Percentiles rank a stretch among this genome's conserved stretches.
Evolutionary conservation across 768 basidiomycete genomes (phyloP).

Genomic region (Tulasnella sp.): DNA sequence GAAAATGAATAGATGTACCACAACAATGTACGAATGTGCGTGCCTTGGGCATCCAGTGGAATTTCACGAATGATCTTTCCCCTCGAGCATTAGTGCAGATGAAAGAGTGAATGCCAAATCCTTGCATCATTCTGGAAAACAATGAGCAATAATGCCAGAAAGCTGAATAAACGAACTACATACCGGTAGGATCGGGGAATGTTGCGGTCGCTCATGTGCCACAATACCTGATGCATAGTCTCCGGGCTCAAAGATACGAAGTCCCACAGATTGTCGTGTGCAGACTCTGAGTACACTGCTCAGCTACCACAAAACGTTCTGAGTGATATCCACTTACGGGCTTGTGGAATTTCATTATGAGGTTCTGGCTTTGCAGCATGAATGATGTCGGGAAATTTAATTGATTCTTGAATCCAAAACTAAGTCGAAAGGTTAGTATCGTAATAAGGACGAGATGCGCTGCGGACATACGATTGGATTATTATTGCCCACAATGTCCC

Average conservation of each 20-base stretch:
- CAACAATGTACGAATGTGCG: too few relatives aligned
- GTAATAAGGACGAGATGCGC: neutral
- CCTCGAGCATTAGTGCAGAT: slow-evolving; percentile 54
- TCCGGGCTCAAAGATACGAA: slow-evolving; percentile 61
- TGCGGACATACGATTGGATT: slow-evolving; percentile 47
- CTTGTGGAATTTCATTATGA: slow-evolving; percentile 47
- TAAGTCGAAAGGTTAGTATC: neutral
- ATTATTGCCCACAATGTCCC: slow-evolving; percentile 72
- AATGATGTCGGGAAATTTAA: slow-evolving; percentile 63
- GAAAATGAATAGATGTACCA: too few relatives aligned
- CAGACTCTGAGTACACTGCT: slow-evolving; percentile 20
- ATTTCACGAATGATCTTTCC: slow-evolving; percentile 74
- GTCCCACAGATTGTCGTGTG: slow-evolving; percentile 83
- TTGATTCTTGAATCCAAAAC: slow-evolving; percentile 71
- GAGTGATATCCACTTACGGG: slow-evolving; percentile 3
- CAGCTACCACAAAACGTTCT: neutral
- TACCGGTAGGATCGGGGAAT: slow-evolving; percentile 67
- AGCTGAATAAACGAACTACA: neutral
- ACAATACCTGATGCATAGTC: slow-evolving; percentile 47
- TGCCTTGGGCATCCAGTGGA: slow-evolving; percentile 74
- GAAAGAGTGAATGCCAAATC: slow-evolving; percentile 77
- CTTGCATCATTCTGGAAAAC: slow-evolving; percentile 56
- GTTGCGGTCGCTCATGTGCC: slow-evolving; percentile 75
- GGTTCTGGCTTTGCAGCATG: slow-evolving; percentile 79
- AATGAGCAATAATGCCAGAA: neutral